Conservation (phyloP, 2,329 filamentous ascomycete genomes). For the Aspergillus aculeatus region DNA sequence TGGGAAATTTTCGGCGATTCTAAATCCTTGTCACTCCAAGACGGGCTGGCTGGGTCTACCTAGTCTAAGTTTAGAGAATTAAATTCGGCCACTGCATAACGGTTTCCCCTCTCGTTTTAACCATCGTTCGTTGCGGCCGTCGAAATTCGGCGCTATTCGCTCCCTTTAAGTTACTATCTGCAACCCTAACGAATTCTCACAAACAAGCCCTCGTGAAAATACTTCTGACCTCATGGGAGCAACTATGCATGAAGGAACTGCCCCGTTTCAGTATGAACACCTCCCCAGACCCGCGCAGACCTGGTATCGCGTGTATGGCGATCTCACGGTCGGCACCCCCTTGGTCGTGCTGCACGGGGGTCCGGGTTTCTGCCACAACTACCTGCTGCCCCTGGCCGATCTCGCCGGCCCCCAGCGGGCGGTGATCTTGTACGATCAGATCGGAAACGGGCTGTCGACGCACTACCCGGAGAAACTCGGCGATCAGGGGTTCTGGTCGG, state of each 20-base stretch:
- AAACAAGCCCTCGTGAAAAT: too few species aligned
- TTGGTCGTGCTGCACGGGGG: conserved; percentile 3
- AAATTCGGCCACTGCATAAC: too few species aligned
- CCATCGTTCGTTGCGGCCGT: too few species aligned
- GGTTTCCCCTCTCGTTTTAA: too few species aligned
- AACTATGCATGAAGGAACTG: background rate
- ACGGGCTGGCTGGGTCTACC: too few species aligned
- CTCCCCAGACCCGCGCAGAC: background rate
- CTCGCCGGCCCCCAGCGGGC: background rate
- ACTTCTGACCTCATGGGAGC: background rate
- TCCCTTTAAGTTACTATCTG: too few species aligned
- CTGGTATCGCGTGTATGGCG: conserved; percentile 3
- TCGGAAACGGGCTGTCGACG: conserved; percentile 5
- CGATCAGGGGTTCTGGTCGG: background rate
- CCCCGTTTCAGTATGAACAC: background rate
- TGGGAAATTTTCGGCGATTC: too few species aligned
- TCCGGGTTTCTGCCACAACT: conserved; percentile 3
- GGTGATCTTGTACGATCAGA: conserved; percentile 3
- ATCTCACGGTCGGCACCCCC: background rate
- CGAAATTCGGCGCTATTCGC: too few species aligned
- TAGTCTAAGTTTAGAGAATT: too few species aligned
- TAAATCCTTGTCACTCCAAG: too few species aligned
- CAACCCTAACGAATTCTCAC: too few species aligned
- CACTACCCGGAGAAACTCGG: conserved; percentile 1
- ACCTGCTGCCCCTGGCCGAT: conserved; percentile 1